Base-by-base conservation (phyloP, 345 rosid species). In the Linum tenue region DNA sequence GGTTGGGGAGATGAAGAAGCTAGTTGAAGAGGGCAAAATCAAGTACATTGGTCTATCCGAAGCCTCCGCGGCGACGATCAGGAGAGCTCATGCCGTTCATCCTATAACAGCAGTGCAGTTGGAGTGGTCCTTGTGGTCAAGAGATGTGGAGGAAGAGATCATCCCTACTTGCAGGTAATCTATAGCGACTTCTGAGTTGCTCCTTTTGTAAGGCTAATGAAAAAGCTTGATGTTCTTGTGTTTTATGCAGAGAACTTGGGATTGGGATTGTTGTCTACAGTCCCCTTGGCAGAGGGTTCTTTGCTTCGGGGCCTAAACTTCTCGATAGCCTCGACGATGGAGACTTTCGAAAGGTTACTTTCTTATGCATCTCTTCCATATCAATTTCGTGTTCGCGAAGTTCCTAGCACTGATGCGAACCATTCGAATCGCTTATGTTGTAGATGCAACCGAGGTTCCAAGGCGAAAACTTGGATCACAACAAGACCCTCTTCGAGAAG, bases 121-220 rank as follows among this genome's bases (percentile, higher is more conserved):
- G 41, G 97, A 87, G 64, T 87, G 95, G 97, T 87, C 95, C 1
- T 72, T 90, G 55, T 87, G 92, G 95, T 60, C 86, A 0, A 79
- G 97, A 76, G 97, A 87, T 69, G 90, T 81, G 38, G 92, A 90
- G 77, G 81, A 79, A 68, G 90, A 82, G 40, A 85, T 88, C 59
- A 67, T 85, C 67, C 84, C 84, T 1, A 75, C 64, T 39, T 62
- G 64, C 64, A 37, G 64, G 64, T 60, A 38, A 37, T 41, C 31
- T 22, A 22, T 22, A 22, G 1, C 31, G 60, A 6, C 7, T 22
- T 57, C 6, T 15, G 60, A 4, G 35, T 17, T 35, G 31, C 31
- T 22, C 31, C 31, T 22, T 22, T 22, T 22, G 31, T 22, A 22
- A 22, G 31, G 31, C 31, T 22, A 22, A 22, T 22, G 31, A 22